Evolutionary conservation across 805 yeast genomes (phyloP), one percentile per base, ranked within the genome.

Genomic region (Candida rishiriensis): DNA sequence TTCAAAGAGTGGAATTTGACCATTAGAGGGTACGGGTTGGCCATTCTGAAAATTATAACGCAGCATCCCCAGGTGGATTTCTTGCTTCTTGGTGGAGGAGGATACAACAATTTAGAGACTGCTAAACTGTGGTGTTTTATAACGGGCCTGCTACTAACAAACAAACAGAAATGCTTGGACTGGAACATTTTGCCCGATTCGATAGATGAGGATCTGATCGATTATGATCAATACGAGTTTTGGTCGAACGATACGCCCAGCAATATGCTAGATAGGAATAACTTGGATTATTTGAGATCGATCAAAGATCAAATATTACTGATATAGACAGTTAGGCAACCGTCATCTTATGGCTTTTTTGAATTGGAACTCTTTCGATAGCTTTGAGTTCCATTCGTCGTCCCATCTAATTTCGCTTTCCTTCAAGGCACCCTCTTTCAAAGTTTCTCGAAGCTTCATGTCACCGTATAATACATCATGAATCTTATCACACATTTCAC

Each of bases 351-450:
- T 13, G 8, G 8, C 13, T 36, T 35, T 34, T 15, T 21, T 44
- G 50, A 50, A 30, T 26, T 29, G 36, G 43, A 72, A 66, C 1
- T 41, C 34, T 4, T 55, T 53, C 1, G 73, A 75, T 38, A 83
- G 61, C 37, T 69, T 70, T 2, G 50, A 47, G 26, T 69, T 66
- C 98, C 98, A 91, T 57, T 83, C 85, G 11, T 71, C 65, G 36
- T 79, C 77, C 98, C 98, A 91, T 43, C 85, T 74, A 21, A 64
- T 59, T 36, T 67, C 49, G 41, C 95, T 79, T 64, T 90, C 96
- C n/a, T 54, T 44, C 40, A 81, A 14, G 0, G 97, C 98, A 12
- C 96, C 96, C 10, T 56, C 50, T 52, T 75, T 81, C 36, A 91
- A 55, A 1, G 50, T 68, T 0, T 55, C 47, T 38, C 74, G 63